Evolutionary conservation across 768 basidiomycete species (phyloP), one percentile per base, ranked within the genome.

Genomic region (Suillus americanus): DNA sequence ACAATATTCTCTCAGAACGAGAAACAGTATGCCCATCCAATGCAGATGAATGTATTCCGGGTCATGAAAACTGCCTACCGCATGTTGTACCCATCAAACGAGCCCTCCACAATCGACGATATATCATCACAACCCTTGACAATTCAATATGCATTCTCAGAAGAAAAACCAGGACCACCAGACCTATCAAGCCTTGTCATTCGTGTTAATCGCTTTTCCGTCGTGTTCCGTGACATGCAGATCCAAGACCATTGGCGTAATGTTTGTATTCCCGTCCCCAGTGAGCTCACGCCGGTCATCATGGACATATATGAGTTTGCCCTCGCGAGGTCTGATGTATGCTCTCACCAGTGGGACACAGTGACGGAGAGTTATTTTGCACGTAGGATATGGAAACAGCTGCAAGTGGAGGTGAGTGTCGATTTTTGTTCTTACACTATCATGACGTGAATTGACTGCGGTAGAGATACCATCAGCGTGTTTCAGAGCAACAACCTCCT

Each of bases 291-390:
- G 12, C n/a, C 20, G 6, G 33, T 33, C n/a, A 37, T 55, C 18
- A 53, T 53, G 51, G 51, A 53, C 18, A 53, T 37, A 20, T 55
- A 35, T 23, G 54, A 55, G 54, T 55, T 55, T 35, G 33, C 33
- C n/a, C n/a, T 37, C 3, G 54, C 54, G 13, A 23, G 20, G 54
- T 55, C 12, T 16, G 68, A 71, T n/a, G 5, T 55, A 23, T 20
- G 20, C n/a, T 55, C 54, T 55, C 33, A 5, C 7, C 33, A 33
- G 12, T 55, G 20, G 30, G 28, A 30, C 28, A 53, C 28, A 51
- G 30, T 20, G 28, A 53, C 51, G n/a, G 53, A 54, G 20, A 35
- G n/a, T 13, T 33, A 37, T 18, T 35, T 55, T 55, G 54, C 33
- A 55, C 33, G 30, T 37, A 20, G 54, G 30, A 55, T 35, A 55